Evolutionary conservation across 2,329 filamentous ascomycete genomes (phyloP).

Genomic region (Nothophoma quercina): DNA sequence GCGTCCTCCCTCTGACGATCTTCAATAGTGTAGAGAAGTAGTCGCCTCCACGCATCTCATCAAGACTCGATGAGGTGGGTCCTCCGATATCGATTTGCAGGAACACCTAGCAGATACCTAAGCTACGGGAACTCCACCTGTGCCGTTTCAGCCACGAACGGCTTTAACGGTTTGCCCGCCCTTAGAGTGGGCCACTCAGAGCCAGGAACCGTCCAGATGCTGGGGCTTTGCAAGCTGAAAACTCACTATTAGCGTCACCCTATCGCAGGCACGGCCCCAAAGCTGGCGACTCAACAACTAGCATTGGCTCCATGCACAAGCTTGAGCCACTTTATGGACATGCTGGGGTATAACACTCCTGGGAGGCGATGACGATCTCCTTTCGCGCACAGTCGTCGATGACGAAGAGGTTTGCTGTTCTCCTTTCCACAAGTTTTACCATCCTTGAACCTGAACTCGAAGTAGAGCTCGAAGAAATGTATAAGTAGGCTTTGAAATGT

Average conservation of each 20-base stretch:
- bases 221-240: slow-evolving; percentile 34
- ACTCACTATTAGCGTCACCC: slow-evolving; percentile 41
- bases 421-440: background rate
- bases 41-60: slow-evolving; percentile 22
- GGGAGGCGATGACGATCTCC: slow-evolving; percentile 3
- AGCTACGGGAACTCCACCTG: slow-evolving; percentile 28
- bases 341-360: slow-evolving; percentile 13
- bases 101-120: slow-evolving; percentile 16
- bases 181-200: slow-evolving; percentile 27
- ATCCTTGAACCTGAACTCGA: background rate
- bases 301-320: slow-evolving; percentile 3
- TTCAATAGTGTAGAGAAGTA: background rate
- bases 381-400: background rate
- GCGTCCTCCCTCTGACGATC: background rate
- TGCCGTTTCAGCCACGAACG: slow-evolving; percentile 33
- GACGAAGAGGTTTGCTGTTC: slow-evolving; percentile 19
- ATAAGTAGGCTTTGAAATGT: slow-evolving; percentile 40
- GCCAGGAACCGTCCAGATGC: too few relatives aligned
- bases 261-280: slow-evolving; percentile 14
- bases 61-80: slow-evolving; percentile 27
- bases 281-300: background rate
- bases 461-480: slow-evolving; percentile 24
- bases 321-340: slow-evolving; percentile 9
- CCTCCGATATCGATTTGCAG: slow-evolving; percentile 38
- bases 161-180: slow-evolving; percentile 27